Evolutionary conservation across 208 protist genomes (phyloP).

Genomic region (Borovskyia barvae): DNA sequence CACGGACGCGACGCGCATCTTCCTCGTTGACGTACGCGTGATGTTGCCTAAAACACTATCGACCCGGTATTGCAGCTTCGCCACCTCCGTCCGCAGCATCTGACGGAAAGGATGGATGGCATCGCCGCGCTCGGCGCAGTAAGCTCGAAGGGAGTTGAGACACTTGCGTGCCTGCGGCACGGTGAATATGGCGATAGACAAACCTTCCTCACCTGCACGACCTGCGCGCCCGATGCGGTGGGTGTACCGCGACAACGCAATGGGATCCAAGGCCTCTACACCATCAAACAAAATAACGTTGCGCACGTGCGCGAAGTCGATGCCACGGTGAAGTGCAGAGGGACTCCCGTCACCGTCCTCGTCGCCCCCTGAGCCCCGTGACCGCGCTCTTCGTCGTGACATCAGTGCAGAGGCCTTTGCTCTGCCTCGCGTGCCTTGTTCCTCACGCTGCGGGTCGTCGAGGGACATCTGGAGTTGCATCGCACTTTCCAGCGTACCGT

Average conservation of each 20-base stretch:
- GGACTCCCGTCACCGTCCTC: conserved; percentile 19
- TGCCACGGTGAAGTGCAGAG: conserved; percentile 90
- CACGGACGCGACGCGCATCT: conserved; percentile 79
- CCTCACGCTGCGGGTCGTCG: conserved; percentile 10
- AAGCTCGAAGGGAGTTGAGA: conserved; percentile 49
- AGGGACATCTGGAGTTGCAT: conserved; percentile 62
- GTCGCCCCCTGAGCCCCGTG: background rate
- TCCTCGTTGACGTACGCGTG: conserved; percentile 74
- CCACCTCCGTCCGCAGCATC: conserved; percentile 67
- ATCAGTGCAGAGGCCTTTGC: background rate
- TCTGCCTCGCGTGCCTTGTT: conserved; percentile 1
- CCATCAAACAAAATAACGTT: conserved; percentile 97
- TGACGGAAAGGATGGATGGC: conserved; percentile 68
- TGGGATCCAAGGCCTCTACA: conserved; percentile 74
- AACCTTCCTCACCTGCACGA: conserved; percentile 82
- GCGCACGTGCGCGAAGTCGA: conserved; percentile 96
- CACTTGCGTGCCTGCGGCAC: conserved; percentile 66
- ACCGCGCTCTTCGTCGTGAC: conserved; percentile 10
- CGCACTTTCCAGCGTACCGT: conserved; percentile 86
- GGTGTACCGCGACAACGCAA: conserved; percentile 91
- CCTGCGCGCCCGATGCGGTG: conserved; percentile 96
- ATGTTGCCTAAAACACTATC: conserved; percentile 79
- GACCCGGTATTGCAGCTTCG: conserved; percentile 85
- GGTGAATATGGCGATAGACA: conserved; percentile 89
- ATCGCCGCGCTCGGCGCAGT: conserved; percentile 51